These are phyloP conservation scores for Blakeslea trispora DNA, from an alignment of 371 early-diverging fungal genomes.

Conservation along the genomic window DNA sequence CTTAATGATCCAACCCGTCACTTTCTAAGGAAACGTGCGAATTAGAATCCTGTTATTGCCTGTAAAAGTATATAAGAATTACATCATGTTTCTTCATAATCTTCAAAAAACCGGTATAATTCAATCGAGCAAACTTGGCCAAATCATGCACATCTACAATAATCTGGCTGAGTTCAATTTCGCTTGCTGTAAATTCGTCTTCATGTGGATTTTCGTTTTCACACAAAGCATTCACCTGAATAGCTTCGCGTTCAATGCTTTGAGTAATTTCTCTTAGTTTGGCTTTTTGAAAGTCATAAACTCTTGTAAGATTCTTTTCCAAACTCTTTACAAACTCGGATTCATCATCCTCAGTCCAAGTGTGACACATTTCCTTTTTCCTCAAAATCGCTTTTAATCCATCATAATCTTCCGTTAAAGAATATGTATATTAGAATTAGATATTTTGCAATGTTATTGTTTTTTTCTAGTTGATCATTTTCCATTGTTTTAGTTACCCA, in stretches of 20 bases:
- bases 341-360: slow-evolving; percentile 76
- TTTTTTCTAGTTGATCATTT: no score
- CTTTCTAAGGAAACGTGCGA: slow-evolving; percentile 70
- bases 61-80: no score
- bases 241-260: slow-evolving; percentile 74
- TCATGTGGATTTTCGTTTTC: slow-evolving; percentile 63
- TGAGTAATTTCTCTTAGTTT: slow-evolving; percentile 88
- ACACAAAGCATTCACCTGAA: slow-evolving; percentile 56
- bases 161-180: slow-evolving; percentile 79
- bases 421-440: not conserved
- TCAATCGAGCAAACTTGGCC: slow-evolving; percentile 88
- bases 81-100: slow-evolving; percentile 95
- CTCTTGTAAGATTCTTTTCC: slow-evolving; percentile 92
- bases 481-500: slow-evolving; percentile 27
- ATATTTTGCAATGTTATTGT: no score
- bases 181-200: slow-evolving; percentile 67
- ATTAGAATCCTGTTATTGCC: no score
- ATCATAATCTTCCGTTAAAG: slow-evolving; percentile 60
- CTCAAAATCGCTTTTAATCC: slow-evolving; percentile 81
- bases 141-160: slow-evolving; percentile 87
- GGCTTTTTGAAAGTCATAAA: slow-evolving; percentile 83
- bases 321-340: slow-evolving; percentile 83
- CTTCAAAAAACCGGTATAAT: slow-evolving; percentile 94
- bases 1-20: slow-evolving; percentile 83
- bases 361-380: slow-evolving; percentile 37